Percentiles rank a stretch among this genome's conserved stretches.
Evolutionary conservation across 148 eudicot species (phyloP).

Genomic region (Chenopodium suecicum): DNA sequence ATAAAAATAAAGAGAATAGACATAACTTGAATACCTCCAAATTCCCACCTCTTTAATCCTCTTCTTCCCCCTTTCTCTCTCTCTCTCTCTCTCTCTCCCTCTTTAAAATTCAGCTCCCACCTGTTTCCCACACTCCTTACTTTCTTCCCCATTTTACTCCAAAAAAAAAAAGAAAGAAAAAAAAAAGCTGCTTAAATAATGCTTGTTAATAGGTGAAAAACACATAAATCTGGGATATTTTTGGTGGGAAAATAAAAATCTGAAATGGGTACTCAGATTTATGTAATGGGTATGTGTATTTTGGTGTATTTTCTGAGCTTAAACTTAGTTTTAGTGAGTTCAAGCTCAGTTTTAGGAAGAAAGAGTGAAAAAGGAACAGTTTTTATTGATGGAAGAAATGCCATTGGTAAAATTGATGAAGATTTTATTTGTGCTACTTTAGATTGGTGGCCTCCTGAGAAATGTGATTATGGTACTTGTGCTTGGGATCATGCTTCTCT

Average conservation of each 20-base stretch:
- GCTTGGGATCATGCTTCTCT: slow-evolving; percentile 86
- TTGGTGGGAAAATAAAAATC: slow-evolving; percentile 13
- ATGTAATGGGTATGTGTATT: slow-evolving; percentile 29
- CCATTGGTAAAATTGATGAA: slow-evolving; percentile 59
- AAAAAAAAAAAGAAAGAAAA: not conserved
- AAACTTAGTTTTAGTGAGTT: slow-evolving; percentile 31
- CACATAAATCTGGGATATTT: slow-evolving; percentile 1
- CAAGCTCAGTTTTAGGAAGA: slow-evolving; percentile 18
- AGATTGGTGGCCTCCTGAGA: slow-evolving; percentile 99
- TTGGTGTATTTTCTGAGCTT: slow-evolving; percentile 37
- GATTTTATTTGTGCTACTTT: slow-evolving; percentile 86
- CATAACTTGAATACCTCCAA: slow-evolving; percentile 11
- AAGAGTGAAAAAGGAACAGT: slow-evolving; percentile 40
- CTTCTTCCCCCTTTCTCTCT: not conserved
- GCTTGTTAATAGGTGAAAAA: slow-evolving; percentile 7
- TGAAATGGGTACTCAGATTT: slow-evolving; percentile 48
- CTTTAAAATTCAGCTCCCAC: slow-evolving; percentile 17
- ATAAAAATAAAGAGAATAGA: not conserved
- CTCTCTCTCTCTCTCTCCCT: not conserved
- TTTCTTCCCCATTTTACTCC: not conserved
- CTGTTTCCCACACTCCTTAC: slow-evolving; percentile 15
- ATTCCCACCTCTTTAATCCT: not conserved
- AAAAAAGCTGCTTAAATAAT: not conserved
- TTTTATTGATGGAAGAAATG: slow-evolving; percentile 46
- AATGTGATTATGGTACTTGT: slow-evolving; percentile 94